Base-by-base conservation (phyloP, 1,284 basidiomycete species). In the Trichosporon faecale region DNA sequence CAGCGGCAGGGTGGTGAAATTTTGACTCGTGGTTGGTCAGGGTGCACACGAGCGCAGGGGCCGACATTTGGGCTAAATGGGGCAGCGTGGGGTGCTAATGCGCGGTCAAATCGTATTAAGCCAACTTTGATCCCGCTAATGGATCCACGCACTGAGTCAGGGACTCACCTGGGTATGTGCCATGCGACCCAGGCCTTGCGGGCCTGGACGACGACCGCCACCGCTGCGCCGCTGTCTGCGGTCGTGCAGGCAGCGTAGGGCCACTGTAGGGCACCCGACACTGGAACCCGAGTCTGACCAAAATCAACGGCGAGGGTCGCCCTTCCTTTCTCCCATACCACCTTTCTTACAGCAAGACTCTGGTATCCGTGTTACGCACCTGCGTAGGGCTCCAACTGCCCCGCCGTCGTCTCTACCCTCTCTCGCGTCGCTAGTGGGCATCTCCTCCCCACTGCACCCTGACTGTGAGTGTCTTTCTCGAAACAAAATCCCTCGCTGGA, bases 331-430 rank as follows among this genome's bases (percentile, higher is more conserved):
- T 44, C 63, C 7, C 63, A 64, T 64, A 64, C 63, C 63, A 64
- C 37, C 37, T 40, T 23, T 61, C 63, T 64, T 37, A 31, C 31
- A n/a, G 14, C 14, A 61, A 61, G 63, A 37, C 35, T 4, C 37
- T 64, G 63, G 63, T 64, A 64, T 64, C 63, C 63, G 63, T 61
- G 57, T 61, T 61, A 61, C 57, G 63, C 37, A 40, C 27, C 16
- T n/a, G 35, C 35, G 37, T 44, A 44, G 63, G 63, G 35, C 37
- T 64, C 63, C 63, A 64, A 64, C 63, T 40, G 63, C 63, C 63
- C 63, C 63, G 65, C 65, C 65, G 65, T 66, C 65, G 65, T 66
- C 65, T 66, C 65, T 60, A 60, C 65, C 65, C 65, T 66, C 63
- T 66, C 65, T 55, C 46, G 65, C 65, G 65, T 66, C 65, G 49